Base-by-base conservation (phyloP, 306 rosid species). In the Oemleria cerasiformis region DNA sequence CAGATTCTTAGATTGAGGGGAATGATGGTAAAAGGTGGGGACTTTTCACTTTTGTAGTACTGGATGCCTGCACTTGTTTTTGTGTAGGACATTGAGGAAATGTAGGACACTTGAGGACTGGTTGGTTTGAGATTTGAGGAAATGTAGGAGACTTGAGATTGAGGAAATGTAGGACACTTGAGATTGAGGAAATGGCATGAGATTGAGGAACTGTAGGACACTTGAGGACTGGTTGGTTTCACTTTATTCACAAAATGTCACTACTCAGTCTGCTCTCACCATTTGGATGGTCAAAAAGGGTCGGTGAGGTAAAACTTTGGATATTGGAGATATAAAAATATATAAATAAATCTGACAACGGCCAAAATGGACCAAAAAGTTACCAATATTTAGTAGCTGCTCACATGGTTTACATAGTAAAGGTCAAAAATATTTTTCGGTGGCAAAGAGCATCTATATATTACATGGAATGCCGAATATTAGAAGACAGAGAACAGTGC, bases 221-320 rank as follows among this genome's bases (percentile, higher is more conserved):
- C n/a, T 6, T 13, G n/a, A 34, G 3, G 11, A 0, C 58, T 2
- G 2, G 34, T 48, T 16, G 1, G 2, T 25, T 25, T 25, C 58
- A 13, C 59, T 16, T 9, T 48, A 5, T 14, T 54, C 23, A 5
- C 15, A 21, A 21, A 41, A 56, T 20, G 62, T 21, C 41, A 41
- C 9, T 21, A 8, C 23, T 21, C 19, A 41, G 10, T 12, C 39
- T 70, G 64, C n/a, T n/a, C n/a, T 41, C 62, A 54, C 19, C 51
- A 70, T 55, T 55, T 69, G 9, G 40, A 53, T 39, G 14, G 54
- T 70, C 53, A 70, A 54, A 69, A 70, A 55, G 73, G 17, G 8
- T 0, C 23, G 15, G 34, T 2, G 9, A 16, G 20, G 51, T 13
- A 55, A 55, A 51, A 51, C 21, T 3, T 54, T 21, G 39, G 30